These are phyloP conservation scores for Naganishia onofrii DNA, from an alignment of 768 basidiomycete species.

Conservation along the genomic window DNA sequence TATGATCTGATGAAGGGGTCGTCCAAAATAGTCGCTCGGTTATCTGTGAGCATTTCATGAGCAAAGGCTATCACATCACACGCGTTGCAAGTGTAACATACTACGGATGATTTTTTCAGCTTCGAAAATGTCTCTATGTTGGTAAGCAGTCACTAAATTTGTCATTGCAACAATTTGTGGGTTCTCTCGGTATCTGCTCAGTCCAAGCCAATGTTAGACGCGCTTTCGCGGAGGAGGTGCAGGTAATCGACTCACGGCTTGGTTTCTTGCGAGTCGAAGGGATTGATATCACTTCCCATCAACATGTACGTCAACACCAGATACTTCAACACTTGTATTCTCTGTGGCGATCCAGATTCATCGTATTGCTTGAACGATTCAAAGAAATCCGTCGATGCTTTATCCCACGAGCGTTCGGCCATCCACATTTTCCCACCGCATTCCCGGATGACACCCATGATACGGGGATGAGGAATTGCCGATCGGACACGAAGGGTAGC, in stretches of 20 bases:
- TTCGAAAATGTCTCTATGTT: slow-evolving; percentile 90
- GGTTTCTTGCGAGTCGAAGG: slow-evolving; percentile 98
- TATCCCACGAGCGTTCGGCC: slow-evolving; percentile 96
- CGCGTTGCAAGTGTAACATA: too few relatives aligned
- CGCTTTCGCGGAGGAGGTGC: too few relatives aligned
- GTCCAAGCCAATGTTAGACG: not conserved
- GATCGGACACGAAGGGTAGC: slow-evolving; percentile 87
- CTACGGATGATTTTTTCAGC: slow-evolving; percentile 93
- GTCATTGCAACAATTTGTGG: slow-evolving; percentile 98
- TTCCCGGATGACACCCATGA: slow-evolving; percentile 98
- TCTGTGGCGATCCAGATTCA: slow-evolving; percentile 91
- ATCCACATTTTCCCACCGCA: slow-evolving; percentile 99
- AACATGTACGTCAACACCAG: slow-evolving; percentile 97
- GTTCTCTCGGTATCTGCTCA: slow-evolving; percentile 80
- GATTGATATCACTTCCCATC: slow-evolving; percentile 96
- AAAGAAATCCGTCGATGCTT: slow-evolving; percentile 96
- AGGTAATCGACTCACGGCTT: slow-evolving; percentile 84
- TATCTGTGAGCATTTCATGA: slow-evolving; percentile 60
- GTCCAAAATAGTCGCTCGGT: slow-evolving; percentile 91
- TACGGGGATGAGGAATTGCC: slow-evolving; percentile 95
- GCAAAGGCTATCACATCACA: not conserved
- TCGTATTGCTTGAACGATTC: slow-evolving; percentile 99
- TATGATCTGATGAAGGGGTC: slow-evolving; percentile 91
- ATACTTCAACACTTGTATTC: slow-evolving; percentile 97
- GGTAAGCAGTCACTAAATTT: slow-evolving; percentile 92